phyloP scores from a whole-genome alignment of 441 rosid species.

The Gossypium lobatum region DNA sequence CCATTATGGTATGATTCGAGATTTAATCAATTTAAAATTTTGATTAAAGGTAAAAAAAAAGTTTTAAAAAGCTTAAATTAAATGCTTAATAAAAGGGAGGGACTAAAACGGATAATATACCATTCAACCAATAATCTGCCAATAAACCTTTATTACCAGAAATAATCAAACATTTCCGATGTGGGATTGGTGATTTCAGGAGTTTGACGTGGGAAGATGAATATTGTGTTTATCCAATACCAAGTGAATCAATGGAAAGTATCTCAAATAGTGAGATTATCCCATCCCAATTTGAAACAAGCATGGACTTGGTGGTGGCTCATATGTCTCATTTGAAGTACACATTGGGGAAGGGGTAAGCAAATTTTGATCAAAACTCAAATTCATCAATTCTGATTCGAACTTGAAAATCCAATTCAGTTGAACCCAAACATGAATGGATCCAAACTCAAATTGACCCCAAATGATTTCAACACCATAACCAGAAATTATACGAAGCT shows the following conservation, averaged over 20 bases:
- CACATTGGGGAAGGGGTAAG: conserved; percentile 49
- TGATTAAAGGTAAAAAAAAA: too few relatives aligned
- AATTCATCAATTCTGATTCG: too few relatives aligned
- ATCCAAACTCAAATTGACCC: too few relatives aligned
- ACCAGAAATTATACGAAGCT: neutral
- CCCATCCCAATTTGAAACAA: conserved; percentile 17
- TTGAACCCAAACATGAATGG: too few relatives aligned
- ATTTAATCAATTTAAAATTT: too few relatives aligned
- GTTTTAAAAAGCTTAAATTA: too few relatives aligned
- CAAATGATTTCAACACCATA: too few relatives aligned
- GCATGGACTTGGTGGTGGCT: conserved; percentile 21
- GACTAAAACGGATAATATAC: too few relatives aligned
- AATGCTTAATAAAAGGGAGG: too few relatives aligned
- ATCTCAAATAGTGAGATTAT: conserved; percentile 13
- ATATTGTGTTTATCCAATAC: conserved; percentile 25
- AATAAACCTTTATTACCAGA: neutral
- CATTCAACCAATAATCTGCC: too few relatives aligned
- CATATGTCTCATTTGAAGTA: conserved; percentile 36
- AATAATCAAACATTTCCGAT: too few relatives aligned
- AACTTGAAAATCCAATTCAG: neutral
- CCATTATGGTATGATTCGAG: too few relatives aligned
- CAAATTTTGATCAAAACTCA: conserved; percentile 5
- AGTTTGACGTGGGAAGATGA: conserved; percentile 59
- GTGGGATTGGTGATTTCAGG: conserved; percentile 27
- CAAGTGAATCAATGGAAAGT: conserved; percentile 17